These are phyloP conservation scores for Ceratobasidium sp. DNA, from an alignment of 1,284 basidiomycete species.

Conservation along the genomic window DNA sequence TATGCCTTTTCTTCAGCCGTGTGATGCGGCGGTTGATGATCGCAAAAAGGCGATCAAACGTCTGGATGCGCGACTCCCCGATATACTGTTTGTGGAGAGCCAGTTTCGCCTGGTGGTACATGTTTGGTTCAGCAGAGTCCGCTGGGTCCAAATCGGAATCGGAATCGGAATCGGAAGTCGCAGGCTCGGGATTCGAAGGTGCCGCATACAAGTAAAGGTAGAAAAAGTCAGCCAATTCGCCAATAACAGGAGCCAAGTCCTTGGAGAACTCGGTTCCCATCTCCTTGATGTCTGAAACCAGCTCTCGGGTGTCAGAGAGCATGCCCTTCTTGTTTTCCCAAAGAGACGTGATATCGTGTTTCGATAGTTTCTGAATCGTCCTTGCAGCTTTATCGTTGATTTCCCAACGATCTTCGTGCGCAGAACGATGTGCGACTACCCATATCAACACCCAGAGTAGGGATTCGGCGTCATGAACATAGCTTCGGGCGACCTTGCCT, in stretches of 20 bases:
- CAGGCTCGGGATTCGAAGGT: neutral
- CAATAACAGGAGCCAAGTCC: neutral
- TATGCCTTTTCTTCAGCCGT: too few species aligned
- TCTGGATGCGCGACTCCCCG: neutral
- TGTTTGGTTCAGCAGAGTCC: neutral
- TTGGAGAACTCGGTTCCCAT: neutral
- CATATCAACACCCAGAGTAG: slow-evolving; percentile 17
- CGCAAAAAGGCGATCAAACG: neutral
- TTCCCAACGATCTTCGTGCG: neutral
- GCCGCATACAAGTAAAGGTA: neutral
- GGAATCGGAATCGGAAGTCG: too few species aligned
- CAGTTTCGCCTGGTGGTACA: neutral
- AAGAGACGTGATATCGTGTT: neutral
- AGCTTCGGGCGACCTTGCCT: neutral
- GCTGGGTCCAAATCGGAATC: neutral
- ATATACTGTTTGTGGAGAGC: neutral
- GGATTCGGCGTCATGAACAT: slow-evolving; percentile 8
- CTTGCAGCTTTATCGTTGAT: neutral
- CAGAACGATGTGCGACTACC: slow-evolving; percentile 1
- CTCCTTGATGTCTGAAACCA: neutral
- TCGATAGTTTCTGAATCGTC: neutral
- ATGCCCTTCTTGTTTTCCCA: neutral
- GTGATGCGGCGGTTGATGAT: neutral
- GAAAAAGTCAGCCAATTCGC: neutral
- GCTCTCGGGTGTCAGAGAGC: neutral